Evolutionary conservation across 352 stramenopile species (phyloP), one percentile per base, ranked within the genome.

Genomic region (Peronospora belbahrii): DNA sequence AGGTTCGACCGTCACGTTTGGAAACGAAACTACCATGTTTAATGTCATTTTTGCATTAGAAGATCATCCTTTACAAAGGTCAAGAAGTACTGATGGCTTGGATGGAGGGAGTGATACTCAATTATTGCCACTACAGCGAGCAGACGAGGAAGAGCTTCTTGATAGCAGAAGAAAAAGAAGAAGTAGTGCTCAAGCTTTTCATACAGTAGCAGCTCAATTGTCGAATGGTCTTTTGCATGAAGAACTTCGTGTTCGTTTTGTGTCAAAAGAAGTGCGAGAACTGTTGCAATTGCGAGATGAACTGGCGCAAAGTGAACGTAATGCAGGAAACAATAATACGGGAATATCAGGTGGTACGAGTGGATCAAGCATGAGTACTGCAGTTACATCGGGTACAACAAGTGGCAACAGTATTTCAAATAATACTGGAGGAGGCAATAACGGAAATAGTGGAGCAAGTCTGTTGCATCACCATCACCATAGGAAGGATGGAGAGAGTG

Each of bases 1-100:
- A 22, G 27, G 40, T 27, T 45, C 45, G 8, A 39, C 28, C 7
- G 19, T 2, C 5, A 7, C 54, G 6, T 52, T 49, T 0, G 45
- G 65, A 19, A 83, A 67, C 30, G 81, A 93, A 32, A 88, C 76
- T 22, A 90, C 76, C 25, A 93, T 93, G 81, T 93, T 93, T 42
- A 93, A 92, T 51, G 59, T 94, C 39, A 88, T 94, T 45, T 93
- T 94, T 33, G 83, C 70, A 17, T 52, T 94, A 24, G 70, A 83
- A 34, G 74, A 85, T 44, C 59, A 56, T 25, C 57, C 62, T 31
- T 35, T 47, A 20, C 49, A 65, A 52, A 9, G 33, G 3, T 44
- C 48, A 8, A 54, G 37, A 30, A 4, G 25, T 13, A 4, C 33
- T 6, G 39, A 56, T 11, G 15, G 14, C 6, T 6, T 49, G 13